Evolutionary conservation across 2,329 filamentous ascomycete genomes (phyloP).

Genomic region (Cordyceps farinosa): DNA sequence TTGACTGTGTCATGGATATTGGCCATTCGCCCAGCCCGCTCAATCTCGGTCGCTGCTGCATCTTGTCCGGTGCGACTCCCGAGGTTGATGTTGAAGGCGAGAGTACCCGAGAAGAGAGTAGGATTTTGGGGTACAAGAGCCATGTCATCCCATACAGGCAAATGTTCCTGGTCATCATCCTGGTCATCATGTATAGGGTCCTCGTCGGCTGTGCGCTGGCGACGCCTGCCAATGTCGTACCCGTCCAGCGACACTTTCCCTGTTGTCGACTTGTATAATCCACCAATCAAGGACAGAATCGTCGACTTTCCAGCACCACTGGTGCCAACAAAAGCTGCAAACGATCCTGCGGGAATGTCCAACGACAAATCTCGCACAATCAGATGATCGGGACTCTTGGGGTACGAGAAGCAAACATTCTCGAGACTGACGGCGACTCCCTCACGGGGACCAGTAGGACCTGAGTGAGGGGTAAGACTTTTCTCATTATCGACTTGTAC

Average conservation of each 20-base stretch:
- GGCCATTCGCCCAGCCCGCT: constrained; percentile 53
- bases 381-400: constrained; percentile 11
- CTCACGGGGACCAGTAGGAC: not conserved
- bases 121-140: constrained; percentile 40
- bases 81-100: constrained; percentile 39
- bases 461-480: not conserved
- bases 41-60: constrained; percentile 47
- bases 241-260: constrained; percentile 12
- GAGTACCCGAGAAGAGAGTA: constrained; percentile 39
- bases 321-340: constrained; percentile 13
- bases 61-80: constrained; percentile 42
- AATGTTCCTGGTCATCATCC: not conserved
- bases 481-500: constrained; percentile 15
- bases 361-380: constrained; percentile 3
- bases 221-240: constrained; percentile 21
- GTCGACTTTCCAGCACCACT: constrained; percentile 18
- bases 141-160: constrained; percentile 35
- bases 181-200: not conserved
- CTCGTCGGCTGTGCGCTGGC: not conserved
- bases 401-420: constrained; percentile 19
- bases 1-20: constrained; percentile 58
- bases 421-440: constrained; percentile 14
- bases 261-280: constrained; percentile 13
- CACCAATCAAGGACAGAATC: constrained; percentile 10
- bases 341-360: constrained; percentile 7